Evolutionary conservation across 345 rosid species (phyloP).

Genomic region (Aegle marmelos): DNA sequence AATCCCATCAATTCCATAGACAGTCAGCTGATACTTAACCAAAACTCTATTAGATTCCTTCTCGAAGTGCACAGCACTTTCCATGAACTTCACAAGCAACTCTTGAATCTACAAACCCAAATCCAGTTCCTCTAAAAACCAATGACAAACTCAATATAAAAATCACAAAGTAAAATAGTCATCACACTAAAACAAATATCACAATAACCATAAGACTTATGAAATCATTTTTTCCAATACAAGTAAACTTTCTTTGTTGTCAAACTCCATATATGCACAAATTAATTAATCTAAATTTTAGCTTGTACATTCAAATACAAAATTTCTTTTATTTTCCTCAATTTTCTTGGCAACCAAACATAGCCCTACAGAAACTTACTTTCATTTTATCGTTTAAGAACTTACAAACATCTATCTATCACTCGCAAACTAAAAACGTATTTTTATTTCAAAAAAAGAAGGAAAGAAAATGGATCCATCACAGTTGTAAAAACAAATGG

Average conservation of each 20-base stretch:
- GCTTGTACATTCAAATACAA: background rate
- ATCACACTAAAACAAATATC: constrained; percentile 11
- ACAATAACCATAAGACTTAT: background rate
- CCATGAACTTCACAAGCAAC: constrained; percentile 66
- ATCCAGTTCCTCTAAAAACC: constrained; percentile 52
- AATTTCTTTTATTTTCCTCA: background rate
- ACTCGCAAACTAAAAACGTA: too few relatives aligned
- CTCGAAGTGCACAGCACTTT: constrained; percentile 68
- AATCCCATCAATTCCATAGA: constrained; percentile 48
- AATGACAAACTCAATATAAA: constrained; percentile 36
- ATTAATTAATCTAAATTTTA: background rate
- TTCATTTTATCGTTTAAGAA: too few relatives aligned
- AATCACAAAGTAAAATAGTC: constrained; percentile 33
- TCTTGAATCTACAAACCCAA: constrained; percentile 95
- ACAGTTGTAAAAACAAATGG: too few relatives aligned
- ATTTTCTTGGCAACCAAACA: background rate
- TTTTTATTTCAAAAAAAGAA: too few relatives aligned
- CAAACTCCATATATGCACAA: background rate
- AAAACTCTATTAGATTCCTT: constrained; percentile 41
- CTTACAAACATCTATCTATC: too few relatives aligned
- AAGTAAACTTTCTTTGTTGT: background rate
- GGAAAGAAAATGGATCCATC: too few relatives aligned
- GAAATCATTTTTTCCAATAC: background rate
- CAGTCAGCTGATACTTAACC: constrained; percentile 49
- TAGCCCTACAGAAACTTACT: background rate